phyloP scores from a whole-genome alignment of 345 rosid genomes.

The Atalantia buxifolia region DNA sequence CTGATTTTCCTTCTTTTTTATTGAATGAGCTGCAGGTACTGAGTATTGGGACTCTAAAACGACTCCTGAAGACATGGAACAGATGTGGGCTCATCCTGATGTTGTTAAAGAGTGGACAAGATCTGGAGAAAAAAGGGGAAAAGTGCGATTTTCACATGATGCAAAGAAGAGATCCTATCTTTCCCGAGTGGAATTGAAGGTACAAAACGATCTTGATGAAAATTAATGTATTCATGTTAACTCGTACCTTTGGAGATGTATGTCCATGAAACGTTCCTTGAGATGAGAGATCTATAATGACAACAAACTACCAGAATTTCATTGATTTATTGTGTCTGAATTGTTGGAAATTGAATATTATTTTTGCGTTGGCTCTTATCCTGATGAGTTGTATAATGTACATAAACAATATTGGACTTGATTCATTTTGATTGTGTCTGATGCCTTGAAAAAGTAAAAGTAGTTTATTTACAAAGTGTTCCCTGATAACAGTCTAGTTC shows the following conservation, averaged over 20 bases:
- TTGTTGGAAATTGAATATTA: background rate
- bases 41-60: conserved; percentile 64
- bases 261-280: background rate
- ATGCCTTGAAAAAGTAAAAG: too few species aligned
- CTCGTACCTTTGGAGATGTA: background rate
- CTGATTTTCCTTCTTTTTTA: conserved; percentile 13
- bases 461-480: background rate
- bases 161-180: conserved; percentile 58
- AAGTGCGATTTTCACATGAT: conserved; percentile 77
- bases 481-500: background rate
- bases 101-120: conserved; percentile 76
- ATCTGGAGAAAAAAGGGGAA: conserved; percentile 65
- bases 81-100: conserved; percentile 74
- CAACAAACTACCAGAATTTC: background rate
- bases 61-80: conserved; percentile 82
- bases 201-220: conserved; percentile 20
- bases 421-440: too few species aligned
- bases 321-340: background rate
- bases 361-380: background rate
- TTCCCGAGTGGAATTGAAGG: conserved; percentile 79
- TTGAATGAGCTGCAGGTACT: conserved; percentile 33
- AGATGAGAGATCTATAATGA: background rate
- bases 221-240: background rate
- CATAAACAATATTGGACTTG: background rate
- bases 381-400: background rate